Base-by-base conservation (phyloP, 2,329 filamentous ascomycete species). In the Ascochyta viciae-villosae region DNA sequence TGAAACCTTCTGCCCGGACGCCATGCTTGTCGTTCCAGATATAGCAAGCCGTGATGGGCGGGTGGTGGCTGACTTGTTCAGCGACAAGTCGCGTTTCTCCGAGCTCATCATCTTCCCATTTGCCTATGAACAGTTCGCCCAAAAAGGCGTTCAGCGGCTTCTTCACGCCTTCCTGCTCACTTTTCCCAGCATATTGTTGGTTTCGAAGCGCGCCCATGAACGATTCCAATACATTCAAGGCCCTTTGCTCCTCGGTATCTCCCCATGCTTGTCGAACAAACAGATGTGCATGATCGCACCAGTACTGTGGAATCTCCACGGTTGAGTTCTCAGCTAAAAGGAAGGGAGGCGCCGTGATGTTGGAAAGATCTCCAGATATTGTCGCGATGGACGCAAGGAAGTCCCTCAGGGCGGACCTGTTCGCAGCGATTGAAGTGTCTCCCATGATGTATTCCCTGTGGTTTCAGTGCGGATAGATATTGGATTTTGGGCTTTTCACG, bases 91-190 rank as follows among this genome's bases (percentile, higher is more conserved):
- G 72, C 3, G 77, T 80, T 48, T 76, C 72, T 16, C 77, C 76
- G 22, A 72, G 63, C 35, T 74, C 71, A n/a, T 64, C 63, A 27
- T 65, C 62, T 7, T 67, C 56, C 64, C 65, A 74, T 15, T 49
- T 61, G 13, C 71, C 79, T 3, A 81, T 52, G 59, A 82, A 82
- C 0, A 82, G 49, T 51, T 82, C 80, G 0, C 80, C 80, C 1
- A 82, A 68, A 48, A 82, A 82, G 1, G 81, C 78, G 57, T 83
- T 83, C 43, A 83, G 64, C 0, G 81, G 81, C 60, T 83, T 84
- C 70, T 81, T 83, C 1, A 80, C 74, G 4, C 78, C 79, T 13
- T 79, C 74, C 23, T 63, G 67, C 31, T 76, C 74, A 8, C 73
- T 63, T n/a, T 77, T 71, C 4, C 79, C 78, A 2, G 77, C 77